Percentiles rank a stretch among this genome's conserved stretches.
These are phyloP conservation scores for Lepraria neglecta DNA, from an alignment of 495 filamentous ascomycete genomes.

Conservation along the genomic window DNA sequence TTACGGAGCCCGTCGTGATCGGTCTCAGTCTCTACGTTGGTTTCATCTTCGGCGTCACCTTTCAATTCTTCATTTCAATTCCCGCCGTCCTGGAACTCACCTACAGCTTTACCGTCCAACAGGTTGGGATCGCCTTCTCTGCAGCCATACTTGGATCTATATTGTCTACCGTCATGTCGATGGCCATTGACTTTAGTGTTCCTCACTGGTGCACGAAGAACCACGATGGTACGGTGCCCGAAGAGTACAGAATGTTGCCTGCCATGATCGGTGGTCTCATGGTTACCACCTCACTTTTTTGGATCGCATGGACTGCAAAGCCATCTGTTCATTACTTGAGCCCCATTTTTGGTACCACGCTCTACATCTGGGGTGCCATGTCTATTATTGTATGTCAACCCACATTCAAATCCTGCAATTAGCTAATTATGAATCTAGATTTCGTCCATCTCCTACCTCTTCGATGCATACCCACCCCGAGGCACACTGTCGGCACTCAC, in stretches of 20 bases:
- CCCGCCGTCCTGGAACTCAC: conserved; percentile 34
- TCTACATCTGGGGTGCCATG: conserved; percentile 58
- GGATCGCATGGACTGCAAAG: conserved; percentile 35
- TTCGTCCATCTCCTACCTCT: conserved; percentile 37
- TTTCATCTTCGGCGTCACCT: conserved; percentile 37
- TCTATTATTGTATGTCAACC: conserved; percentile 41
- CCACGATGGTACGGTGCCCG: conserved; percentile 32
- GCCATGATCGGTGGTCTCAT: conserved; percentile 51
- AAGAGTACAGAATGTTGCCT: conserved; percentile 48
- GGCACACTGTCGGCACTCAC: conserved; percentile 32
- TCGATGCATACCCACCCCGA: conserved; percentile 35
- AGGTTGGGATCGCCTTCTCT: conserved; percentile 40
- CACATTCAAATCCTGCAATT: neutral
- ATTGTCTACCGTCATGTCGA: conserved; percentile 39
- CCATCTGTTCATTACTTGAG: conserved; percentile 20
- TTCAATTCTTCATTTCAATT: conserved; percentile 40
- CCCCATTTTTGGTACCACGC: conserved; percentile 42
- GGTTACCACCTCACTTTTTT: conserved; percentile 37
- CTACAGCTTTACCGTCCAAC: conserved; percentile 34
- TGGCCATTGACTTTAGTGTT: conserved; percentile 44
- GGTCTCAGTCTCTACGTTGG: conserved; percentile 24
- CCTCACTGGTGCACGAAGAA: conserved; percentile 28
- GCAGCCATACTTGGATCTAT: conserved; percentile 49
- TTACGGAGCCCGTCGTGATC: conserved; percentile 39
- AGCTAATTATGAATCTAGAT: conserved; percentile 25